Evolutionary conservation across 2,329 filamentous ascomycete species (phyloP).

Genomic region (Verticillium nubilum): DNA sequence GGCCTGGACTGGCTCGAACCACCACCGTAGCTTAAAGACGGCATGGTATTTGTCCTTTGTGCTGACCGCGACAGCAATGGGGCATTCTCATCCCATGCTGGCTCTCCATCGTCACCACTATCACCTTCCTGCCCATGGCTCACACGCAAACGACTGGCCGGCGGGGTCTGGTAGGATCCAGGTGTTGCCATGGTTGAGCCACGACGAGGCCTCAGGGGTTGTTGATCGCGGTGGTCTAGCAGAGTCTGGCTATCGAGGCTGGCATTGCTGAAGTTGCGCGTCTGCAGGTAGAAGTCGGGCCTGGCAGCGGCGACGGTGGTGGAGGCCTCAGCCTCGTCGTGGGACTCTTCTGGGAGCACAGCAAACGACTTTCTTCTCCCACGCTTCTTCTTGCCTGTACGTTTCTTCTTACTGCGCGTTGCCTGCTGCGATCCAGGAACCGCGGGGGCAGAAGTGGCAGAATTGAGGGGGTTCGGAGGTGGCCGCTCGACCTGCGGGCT

Average conservation of each 20-base stretch:
- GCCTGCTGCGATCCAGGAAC: not conserved
- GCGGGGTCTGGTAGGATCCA: conserved; percentile 29
- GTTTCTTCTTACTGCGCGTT: conserved; percentile 44
- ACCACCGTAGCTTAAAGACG: conserved; percentile 8
- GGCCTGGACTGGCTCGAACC: conserved; percentile 11
- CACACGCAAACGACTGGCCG: conserved; percentile 13
- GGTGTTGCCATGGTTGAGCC: conserved; percentile 39
- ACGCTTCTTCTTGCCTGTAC: conserved; percentile 73
- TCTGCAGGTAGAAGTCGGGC: conserved; percentile 43
- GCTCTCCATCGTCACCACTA: conserved; percentile 41
- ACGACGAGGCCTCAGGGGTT: conserved; percentile 58
- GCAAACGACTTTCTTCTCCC: conserved; percentile 78
- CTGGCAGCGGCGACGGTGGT: conserved; percentile 17
- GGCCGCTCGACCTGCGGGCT: conserved; percentile 1
- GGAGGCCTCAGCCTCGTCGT: conserved; percentile 28
- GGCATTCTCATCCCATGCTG: conserved; percentile 40
- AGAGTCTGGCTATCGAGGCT: conserved; percentile 87
- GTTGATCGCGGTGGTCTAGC: conserved; percentile 72
- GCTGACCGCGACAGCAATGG: conserved; percentile 46
- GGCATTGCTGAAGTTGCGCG: conserved; percentile 66
- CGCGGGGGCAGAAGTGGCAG: not conserved
- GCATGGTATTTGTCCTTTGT: conserved; percentile 21
- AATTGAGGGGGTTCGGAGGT: conserved; percentile 7
- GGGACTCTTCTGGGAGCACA: conserved; percentile 50
- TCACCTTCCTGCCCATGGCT: conserved; percentile 24